Percentiles rank a stretch among this genome's conserved stretches.
phyloP scores from a whole-genome alignment of 805 yeast genomes.

The Myxozyma mucilagina region DNA sequence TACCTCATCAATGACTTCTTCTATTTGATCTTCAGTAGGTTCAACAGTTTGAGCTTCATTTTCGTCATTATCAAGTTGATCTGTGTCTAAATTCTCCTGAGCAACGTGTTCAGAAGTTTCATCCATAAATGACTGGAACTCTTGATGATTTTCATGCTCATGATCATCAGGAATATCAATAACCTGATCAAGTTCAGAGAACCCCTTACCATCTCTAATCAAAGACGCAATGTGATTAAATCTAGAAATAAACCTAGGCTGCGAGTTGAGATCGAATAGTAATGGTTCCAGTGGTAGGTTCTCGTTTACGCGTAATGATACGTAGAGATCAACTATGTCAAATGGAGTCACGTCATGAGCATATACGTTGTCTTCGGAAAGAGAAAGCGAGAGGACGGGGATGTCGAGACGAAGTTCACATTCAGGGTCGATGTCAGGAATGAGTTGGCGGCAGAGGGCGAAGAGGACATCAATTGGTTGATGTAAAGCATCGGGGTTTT shows the following conservation, averaged over 20 bases:
- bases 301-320: constrained; percentile 15
- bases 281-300: constrained; percentile 6
- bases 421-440: constrained; percentile 3
- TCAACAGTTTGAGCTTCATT: neutral
- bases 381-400: constrained; percentile 15
- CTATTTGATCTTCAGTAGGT: neutral
- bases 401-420: constrained; percentile 17
- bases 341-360: constrained; percentile 24
- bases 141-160: neutral
- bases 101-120: no score
- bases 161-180: constrained; percentile 2
- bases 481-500: constrained; percentile 2
- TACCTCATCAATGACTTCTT: no score
- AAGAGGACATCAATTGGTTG: constrained; percentile 20
- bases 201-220: constrained; percentile 25
- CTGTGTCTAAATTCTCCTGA: no score
- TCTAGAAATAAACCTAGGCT: constrained; percentile 19
- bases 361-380: constrained; percentile 27
- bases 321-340: constrained; percentile 26
- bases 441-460: constrained; percentile 5
- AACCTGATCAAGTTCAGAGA: constrained; percentile 3
- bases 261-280: constrained; percentile 5
- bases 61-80: neutral
- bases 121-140: neutral
- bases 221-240: constrained; percentile 25